Conservation (phyloP, 768 basidiomycete genomes). For the Rhizopogon vulgaris region DNA sequence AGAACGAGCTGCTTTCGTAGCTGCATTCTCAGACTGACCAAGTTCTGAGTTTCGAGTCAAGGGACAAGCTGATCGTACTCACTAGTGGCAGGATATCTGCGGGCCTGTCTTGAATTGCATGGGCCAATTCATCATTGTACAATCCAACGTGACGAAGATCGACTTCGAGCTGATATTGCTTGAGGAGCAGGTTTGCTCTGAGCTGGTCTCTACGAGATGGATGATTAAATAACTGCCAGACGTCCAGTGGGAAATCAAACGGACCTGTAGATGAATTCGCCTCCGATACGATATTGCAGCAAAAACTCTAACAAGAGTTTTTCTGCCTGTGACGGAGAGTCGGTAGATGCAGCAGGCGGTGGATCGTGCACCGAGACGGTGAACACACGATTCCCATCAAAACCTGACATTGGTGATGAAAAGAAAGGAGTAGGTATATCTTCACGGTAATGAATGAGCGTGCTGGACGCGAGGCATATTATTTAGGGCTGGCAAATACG, state of each 20-base stretch:
- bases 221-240: not conserved
- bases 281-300: slow-evolving; percentile 80
- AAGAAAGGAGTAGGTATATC: not conserved
- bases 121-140: slow-evolving; percentile 92
- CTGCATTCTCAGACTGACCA: slow-evolving; percentile 83
- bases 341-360: slow-evolving; percentile 48
- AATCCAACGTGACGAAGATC: slow-evolving; percentile 73
- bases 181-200: slow-evolving; percentile 81
- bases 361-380: slow-evolving; percentile 73
- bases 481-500: slow-evolving; percentile 27
- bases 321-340: slow-evolving; percentile 77
- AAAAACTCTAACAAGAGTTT: slow-evolving; percentile 81
- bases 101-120: slow-evolving; percentile 84
- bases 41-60: not conserved
- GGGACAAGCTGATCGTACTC: slow-evolving; percentile 16
- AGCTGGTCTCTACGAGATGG: slow-evolving; percentile 64
- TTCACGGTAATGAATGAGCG: slow-evolving; percentile 2
- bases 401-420: slow-evolving; percentile 66
- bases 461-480: not conserved
- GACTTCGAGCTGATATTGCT: slow-evolving; percentile 83
- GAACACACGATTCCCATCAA: slow-evolving; percentile 77
- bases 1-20: slow-evolving; percentile 74
- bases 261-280: slow-evolving; percentile 88
- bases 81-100: slow-evolving; percentile 87
- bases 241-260: slow-evolving; percentile 11